Evolutionary conservation across 495 filamentous ascomycete genomes (phyloP).

Genomic region (Neurospora intermedia): DNA sequence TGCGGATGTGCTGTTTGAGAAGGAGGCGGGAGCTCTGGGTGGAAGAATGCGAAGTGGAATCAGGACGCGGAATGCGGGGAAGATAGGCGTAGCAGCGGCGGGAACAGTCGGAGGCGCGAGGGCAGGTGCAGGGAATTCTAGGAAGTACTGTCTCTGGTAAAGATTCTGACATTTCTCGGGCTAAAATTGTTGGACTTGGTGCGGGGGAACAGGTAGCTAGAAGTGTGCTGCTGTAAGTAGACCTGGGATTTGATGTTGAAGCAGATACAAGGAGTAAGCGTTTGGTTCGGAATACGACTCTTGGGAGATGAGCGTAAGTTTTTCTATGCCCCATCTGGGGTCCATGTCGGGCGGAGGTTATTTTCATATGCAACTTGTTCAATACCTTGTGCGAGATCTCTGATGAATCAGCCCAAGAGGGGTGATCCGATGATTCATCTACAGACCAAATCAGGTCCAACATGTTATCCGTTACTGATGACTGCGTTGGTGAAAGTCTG

Average conservation of each 20-base stretch:
- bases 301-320: background rate
- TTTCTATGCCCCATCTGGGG: background rate
- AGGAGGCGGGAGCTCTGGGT: background rate
- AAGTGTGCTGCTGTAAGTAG: background rate
- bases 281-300: background rate
- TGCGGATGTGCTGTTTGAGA: background rate
- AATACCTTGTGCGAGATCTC: background rate
- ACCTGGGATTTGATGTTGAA: background rate
- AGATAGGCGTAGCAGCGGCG: background rate
- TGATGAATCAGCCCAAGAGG: background rate
- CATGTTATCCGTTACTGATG: background rate
- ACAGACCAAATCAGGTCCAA: background rate
- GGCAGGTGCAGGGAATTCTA: background rate
- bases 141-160: background rate
- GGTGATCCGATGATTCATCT: background rate
- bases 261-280: background rate
- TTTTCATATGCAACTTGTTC: background rate
- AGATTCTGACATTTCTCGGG: background rate
- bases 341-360: background rate
- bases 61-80: background rate
- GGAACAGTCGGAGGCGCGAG: background rate
- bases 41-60: background rate
- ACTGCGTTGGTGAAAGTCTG: background rate
- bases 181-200: background rate
- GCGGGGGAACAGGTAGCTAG: background rate